Base-by-base conservation (phyloP, 352 stramenopile species). In the Phytophthora tentaculata region DNA sequence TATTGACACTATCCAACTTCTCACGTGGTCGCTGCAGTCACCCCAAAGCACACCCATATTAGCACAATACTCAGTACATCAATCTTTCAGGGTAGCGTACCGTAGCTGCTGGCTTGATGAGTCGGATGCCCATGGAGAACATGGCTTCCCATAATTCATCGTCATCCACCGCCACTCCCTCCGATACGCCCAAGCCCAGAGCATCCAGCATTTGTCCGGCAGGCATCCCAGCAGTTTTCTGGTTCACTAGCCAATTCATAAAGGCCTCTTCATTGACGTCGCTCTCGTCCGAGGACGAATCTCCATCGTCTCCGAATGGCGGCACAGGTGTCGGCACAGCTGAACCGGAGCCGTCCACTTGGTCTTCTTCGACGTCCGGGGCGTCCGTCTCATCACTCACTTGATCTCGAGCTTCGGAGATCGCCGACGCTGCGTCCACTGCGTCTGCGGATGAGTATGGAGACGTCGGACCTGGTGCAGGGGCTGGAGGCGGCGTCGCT, bases 111-210 rank as follows among this genome's bases (percentile, higher is more conserved):
- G 87, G 85, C 57, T 90, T 83, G 50, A 95, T 89, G 14, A 95
- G 74, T 20, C 85, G 84, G 53, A 95, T 88, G 8, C 87, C 87
- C 87, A 95, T 95, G 10, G 87, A 91, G 24, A 95, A 73, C 74
- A 95, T 93, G 17, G 84, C 85, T 76, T 93, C 83, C 87, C 87
- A 95, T 17, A 95, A 67, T 58, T 95, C 87, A 29, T 93, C 85
- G 26, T 95, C 87, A 52, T 93, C 87, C 54, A 95, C 67, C 1
- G 81, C 87, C 12, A 89, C 73, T 45, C 83, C 85, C 13, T 95
- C 87, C n/a, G 85, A 89, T 19, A 95, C 84, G 20, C 87, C 84
- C 9, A 95, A 62, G 4, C 87, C 87, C n/a, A 95, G 65, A 14
- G 80, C 79, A 64, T 95, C 87, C 12, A 95, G 76, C 83, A 95